Conservation (phyloP, 768 basidiomycete species). For the Mycena olivaceomarginata region DNA sequence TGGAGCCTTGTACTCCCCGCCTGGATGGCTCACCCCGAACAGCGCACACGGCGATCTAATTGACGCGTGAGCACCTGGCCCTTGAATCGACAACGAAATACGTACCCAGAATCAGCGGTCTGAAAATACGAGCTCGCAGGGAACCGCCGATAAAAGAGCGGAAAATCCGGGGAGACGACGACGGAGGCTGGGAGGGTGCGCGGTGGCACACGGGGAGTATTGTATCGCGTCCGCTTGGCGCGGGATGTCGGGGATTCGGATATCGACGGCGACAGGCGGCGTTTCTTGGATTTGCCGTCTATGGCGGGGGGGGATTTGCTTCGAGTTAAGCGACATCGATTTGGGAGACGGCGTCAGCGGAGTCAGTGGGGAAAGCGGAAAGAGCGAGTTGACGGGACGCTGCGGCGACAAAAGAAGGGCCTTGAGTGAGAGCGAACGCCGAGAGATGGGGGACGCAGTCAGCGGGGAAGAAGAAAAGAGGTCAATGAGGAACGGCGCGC, state of each 20-base stretch:
- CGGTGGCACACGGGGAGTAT: constrained; percentile 28
- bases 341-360: constrained; percentile 50
- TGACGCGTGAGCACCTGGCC: neutral
- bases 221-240: constrained; percentile 32
- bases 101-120: constrained; percentile 14
- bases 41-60: constrained; percentile 60
- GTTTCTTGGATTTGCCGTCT: constrained; percentile 47
- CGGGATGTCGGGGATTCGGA: constrained; percentile 32
- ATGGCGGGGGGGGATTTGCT: constrained; percentile 40
- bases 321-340: constrained; percentile 24
- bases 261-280: constrained; percentile 18
- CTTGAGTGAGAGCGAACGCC: neutral
- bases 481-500: neutral
- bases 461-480: neutral
- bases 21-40: constrained; percentile 60
- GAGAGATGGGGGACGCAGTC: constrained; percentile 3
- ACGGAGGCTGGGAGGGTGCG: constrained; percentile 73
- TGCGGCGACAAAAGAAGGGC: constrained; percentile 10
- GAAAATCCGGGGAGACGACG: constrained; percentile 68
- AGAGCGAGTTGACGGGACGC: constrained; percentile 14
- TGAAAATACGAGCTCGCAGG: constrained; percentile 75
- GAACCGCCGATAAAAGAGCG: constrained; percentile 83
- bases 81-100: neutral
- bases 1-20: constrained; percentile 77
- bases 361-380: constrained; percentile 52